Conservation (phyloP, 2,329 filamentous ascomycete genomes). For the Pestalotiopsis sp. region DNA sequence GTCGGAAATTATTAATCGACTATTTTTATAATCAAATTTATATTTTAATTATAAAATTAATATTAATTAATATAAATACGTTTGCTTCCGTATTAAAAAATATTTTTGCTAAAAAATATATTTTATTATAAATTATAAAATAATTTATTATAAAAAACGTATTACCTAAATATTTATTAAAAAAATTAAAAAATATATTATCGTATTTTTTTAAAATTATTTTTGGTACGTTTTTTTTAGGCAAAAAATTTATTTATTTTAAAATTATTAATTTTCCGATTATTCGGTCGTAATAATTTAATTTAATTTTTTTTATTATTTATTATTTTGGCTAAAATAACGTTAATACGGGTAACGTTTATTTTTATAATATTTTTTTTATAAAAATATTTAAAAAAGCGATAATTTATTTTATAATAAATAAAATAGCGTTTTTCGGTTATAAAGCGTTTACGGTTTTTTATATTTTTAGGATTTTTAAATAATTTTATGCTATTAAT, state of each 20-base stretch:
- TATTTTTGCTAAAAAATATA: not conserved
- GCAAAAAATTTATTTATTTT: not conserved
- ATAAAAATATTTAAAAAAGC: not conserved
- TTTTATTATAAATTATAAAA: constrained; percentile 4
- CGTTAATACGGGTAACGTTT: not conserved
- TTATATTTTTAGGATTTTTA: not conserved
- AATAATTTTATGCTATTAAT: not conserved
- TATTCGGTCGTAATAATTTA: not conserved
- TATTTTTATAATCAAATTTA: not conserved
- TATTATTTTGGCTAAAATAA: too few relatives aligned
- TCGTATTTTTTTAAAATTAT: too few relatives aligned
- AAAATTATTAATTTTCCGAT: not conserved
- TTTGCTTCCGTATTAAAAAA: not conserved
- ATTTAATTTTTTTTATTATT: not conserved
- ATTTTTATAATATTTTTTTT: not conserved
- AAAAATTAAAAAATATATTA: not conserved
- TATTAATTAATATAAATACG: not conserved
- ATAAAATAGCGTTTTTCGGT: not conserved
- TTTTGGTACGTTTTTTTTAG: not conserved
- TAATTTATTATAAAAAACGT: not conserved
- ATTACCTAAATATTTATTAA: constrained; percentile 1
- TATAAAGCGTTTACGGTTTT: not conserved
- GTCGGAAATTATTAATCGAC: not conserved
- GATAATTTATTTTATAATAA: not conserved
- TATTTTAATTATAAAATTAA: not conserved